A percentile compares a stretch with the other conserved stretches of the same genome.
Evolutionary conservation across 2,329 filamentous ascomycete species (phyloP).

Genomic region (Sclerotinia trifoliorum): DNA sequence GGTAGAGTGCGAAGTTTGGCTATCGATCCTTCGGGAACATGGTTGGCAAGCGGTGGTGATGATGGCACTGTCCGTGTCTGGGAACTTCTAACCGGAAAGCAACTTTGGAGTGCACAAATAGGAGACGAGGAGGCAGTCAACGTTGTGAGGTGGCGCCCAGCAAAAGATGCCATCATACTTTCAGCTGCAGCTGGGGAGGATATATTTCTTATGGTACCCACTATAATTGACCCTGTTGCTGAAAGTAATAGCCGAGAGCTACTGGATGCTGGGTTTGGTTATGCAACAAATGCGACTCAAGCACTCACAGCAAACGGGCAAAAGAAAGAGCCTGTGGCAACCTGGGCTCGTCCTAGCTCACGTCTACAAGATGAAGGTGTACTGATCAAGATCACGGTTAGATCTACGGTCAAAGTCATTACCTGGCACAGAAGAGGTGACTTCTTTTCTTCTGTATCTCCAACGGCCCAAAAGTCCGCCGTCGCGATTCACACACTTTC

Average conservation of each 20-base stretch:
- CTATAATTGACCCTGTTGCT: conserved; percentile 67
- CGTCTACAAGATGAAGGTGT: conserved; percentile 76
- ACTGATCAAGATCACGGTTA: conserved; percentile 75
- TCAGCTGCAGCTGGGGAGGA: conserved; percentile 82
- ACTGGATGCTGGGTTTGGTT: conserved; percentile 88
- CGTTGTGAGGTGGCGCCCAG: conserved; percentile 85
- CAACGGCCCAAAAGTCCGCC: conserved; percentile 71
- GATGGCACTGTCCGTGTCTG: conserved; percentile 91
- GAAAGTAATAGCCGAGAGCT: conserved; percentile 73
- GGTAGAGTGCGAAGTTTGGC: conserved; percentile 82
- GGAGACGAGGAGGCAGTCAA: conserved; percentile 79
- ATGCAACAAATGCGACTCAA: conserved; percentile 67
- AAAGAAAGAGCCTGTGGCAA: conserved; percentile 73
- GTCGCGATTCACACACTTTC: conserved; percentile 94
- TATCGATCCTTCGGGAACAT: conserved; percentile 81
- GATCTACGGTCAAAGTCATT: conserved; percentile 79
- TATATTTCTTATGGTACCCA: conserved; percentile 79
- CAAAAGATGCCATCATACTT: conserved; percentile 75
- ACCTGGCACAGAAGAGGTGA: conserved; percentile 93
- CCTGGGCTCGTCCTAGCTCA: conserved; percentile 77
- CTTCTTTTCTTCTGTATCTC: conserved; percentile 90
- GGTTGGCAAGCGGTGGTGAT: conserved; percentile 87
- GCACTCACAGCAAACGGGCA: conserved; percentile 52
- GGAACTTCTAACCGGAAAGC: conserved; percentile 81
- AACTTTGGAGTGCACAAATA: conserved; percentile 81